Evolutionary conservation across 805 yeast species (phyloP).

Genomic region (Barnettozyma pratensis): DNA sequence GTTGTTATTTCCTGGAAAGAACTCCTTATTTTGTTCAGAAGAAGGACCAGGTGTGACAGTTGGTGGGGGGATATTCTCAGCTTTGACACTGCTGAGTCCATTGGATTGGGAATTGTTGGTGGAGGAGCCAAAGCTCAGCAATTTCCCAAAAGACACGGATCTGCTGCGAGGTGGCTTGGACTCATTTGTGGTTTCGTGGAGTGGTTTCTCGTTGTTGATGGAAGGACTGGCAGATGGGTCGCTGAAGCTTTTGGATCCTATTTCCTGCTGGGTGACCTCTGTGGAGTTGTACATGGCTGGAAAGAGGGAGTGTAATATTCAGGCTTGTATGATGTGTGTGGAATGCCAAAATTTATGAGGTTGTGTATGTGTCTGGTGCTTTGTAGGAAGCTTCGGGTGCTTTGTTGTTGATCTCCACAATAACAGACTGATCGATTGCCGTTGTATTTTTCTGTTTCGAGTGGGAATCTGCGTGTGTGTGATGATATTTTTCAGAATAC

Average conservation of each 20-base stretch:
- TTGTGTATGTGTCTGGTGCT: too few relatives aligned
- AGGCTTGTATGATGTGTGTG: background rate
- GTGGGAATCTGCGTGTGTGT: too few relatives aligned
- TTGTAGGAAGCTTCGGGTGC: too few relatives aligned
- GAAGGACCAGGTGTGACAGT: slow-evolving; percentile 9
- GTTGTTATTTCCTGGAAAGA: slow-evolving; percentile 5
- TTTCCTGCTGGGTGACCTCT: background rate
- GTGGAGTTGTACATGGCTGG: background rate
- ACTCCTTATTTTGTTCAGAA: slow-evolving; percentile 3
- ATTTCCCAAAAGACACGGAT: slow-evolving; percentile 36
- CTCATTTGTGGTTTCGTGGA: background rate
- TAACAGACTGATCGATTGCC: too few relatives aligned
- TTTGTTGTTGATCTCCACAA: too few relatives aligned
- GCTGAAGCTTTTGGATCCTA: background rate
- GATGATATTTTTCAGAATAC: too few relatives aligned
- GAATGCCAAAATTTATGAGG: too few relatives aligned
- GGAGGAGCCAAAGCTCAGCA: slow-evolving; percentile 33
- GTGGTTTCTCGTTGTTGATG: background rate
- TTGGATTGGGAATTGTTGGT: background rate
- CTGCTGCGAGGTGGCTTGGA: slow-evolving; percentile 15
- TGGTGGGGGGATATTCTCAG: slow-evolving; percentile 8
- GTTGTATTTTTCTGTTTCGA: too few relatives aligned
- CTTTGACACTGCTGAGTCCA: background rate
- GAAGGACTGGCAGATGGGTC: background rate
- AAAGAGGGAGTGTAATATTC: background rate